A percentile compares a stretch with the other conserved stretches of the same genome.
phyloP scores from a whole-genome alignment of 371 early-diverging fungal species.

The Haplosporangium sp. region DNA sequence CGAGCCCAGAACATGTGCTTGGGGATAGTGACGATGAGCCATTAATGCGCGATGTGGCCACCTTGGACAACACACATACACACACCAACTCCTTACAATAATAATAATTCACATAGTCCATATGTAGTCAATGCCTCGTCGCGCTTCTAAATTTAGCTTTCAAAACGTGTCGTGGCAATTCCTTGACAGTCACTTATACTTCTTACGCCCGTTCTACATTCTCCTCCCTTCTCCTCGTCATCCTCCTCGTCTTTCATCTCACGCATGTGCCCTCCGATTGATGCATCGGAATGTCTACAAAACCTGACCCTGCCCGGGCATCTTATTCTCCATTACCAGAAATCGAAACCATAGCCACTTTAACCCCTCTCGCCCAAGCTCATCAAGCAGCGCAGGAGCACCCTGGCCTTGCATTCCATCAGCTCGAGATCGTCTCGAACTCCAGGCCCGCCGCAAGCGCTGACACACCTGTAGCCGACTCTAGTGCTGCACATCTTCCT shows the following conservation, averaged over 20 bases:
- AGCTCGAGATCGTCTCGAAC: conserved; percentile 17
- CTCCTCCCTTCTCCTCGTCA: conserved; percentile 1
- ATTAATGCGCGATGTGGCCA: no score
- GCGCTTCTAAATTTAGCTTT: no score
- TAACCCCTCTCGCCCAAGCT: conserved; percentile 19
- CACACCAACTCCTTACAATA: neutral
- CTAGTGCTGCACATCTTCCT: neutral
- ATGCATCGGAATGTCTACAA: conserved; percentile 47
- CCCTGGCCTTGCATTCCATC: conserved; percentile 18
- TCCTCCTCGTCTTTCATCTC: neutral
- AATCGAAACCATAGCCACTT: conserved; percentile 2
- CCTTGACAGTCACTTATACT: no score
- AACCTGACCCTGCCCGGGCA: conserved; percentile 47
- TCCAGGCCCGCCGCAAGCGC: conserved; percentile 9
- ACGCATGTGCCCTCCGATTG: conserved; percentile 4
- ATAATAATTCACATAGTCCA: no score
- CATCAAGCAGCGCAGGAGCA: conserved; percentile 27
- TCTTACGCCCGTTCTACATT: neutral
- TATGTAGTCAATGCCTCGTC: no score
- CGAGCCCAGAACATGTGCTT: no score
- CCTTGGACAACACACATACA: neutral
- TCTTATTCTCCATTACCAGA: conserved; percentile 21
- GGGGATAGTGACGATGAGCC: no score
- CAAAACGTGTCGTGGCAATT: neutral
- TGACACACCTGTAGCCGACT: neutral